These are phyloP conservation scores for Arctostaphylos glauca DNA, from an alignment of 148 eudicot species.

Conservation along the genomic window DNA sequence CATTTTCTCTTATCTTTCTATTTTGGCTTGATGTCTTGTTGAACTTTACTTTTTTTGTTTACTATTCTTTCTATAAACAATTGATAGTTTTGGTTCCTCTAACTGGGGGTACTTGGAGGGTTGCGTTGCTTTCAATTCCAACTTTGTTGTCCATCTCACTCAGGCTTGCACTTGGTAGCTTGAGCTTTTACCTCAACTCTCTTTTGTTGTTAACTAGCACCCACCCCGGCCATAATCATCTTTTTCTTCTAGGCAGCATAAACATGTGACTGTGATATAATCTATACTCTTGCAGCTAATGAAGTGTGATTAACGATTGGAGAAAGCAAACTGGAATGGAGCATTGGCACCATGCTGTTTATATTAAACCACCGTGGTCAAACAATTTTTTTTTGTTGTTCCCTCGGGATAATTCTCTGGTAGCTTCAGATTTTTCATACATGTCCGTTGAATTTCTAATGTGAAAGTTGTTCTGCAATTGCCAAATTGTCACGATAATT, in stretches of 20 bases:
- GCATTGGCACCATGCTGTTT: background rate
- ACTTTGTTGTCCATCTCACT: too few relatives aligned
- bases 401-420: background rate
- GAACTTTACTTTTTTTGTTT: too few relatives aligned
- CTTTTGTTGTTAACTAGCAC: too few relatives aligned
- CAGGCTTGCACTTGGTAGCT: background rate
- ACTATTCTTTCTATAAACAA: too few relatives aligned
- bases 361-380: background rate
- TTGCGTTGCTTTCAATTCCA: too few relatives aligned
- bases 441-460: background rate
- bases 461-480: background rate
- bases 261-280: background rate
- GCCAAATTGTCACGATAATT: background rate
- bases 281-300: background rate
- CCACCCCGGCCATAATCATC: background rate
- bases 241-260: background rate
- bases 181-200: background rate
- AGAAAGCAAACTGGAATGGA: background rate
- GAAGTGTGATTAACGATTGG: background rate
- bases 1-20: too few relatives aligned
- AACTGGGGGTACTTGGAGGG: too few relatives aligned
- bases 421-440: background rate
- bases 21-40: too few relatives aligned
- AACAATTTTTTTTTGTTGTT: background rate
- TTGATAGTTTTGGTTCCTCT: too few relatives aligned